Percentiles rank a stretch among this genome's conserved stretches.
Evolutionary conservation across 1,284 basidiomycete species (phyloP).

Genomic region (Cryptococcus sp.): DNA sequence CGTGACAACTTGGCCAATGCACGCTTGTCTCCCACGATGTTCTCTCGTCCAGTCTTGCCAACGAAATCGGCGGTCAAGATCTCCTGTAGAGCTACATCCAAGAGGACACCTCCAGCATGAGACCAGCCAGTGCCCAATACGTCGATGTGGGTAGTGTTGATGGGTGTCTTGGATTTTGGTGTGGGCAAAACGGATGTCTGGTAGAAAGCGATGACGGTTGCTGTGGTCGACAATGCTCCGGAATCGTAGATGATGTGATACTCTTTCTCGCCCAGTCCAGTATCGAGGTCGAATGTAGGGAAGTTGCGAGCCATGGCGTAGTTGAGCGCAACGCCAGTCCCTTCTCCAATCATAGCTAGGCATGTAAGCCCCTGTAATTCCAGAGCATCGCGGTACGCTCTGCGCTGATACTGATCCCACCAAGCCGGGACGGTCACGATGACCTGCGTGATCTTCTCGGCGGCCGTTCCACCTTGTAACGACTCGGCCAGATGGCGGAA

Average conservation of each 20-base stretch:
- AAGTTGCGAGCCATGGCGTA: constrained; percentile 95
- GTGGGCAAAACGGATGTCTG: constrained; percentile 56
- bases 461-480: constrained; percentile 57
- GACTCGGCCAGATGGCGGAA: constrained; percentile 83
- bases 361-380: constrained; percentile 85
- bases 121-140: constrained; percentile 81
- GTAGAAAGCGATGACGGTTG: constrained; percentile 80
- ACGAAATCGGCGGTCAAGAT: constrained; percentile 77
- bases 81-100: constrained; percentile 82
- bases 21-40: constrained; percentile 63
- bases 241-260: constrained; percentile 93
- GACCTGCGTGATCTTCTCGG: constrained; percentile 75
- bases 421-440: constrained; percentile 84
- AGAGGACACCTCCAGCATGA: constrained; percentile 73
- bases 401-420: constrained; percentile 83
- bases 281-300: constrained; percentile 52
- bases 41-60: constrained; percentile 54
- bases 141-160: constrained; percentile 71
- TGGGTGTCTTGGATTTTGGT: constrained; percentile 54
- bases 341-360: constrained; percentile 86
- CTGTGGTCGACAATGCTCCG: constrained; percentile 82
- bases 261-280: constrained; percentile 61
- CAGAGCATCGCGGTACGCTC: constrained; percentile 85
- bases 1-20: constrained; percentile 93
- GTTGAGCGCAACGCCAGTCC: constrained; percentile 88